Conservation (phyloP, 495 filamentous ascomycete species). For the Penicillium coffeae region DNA sequence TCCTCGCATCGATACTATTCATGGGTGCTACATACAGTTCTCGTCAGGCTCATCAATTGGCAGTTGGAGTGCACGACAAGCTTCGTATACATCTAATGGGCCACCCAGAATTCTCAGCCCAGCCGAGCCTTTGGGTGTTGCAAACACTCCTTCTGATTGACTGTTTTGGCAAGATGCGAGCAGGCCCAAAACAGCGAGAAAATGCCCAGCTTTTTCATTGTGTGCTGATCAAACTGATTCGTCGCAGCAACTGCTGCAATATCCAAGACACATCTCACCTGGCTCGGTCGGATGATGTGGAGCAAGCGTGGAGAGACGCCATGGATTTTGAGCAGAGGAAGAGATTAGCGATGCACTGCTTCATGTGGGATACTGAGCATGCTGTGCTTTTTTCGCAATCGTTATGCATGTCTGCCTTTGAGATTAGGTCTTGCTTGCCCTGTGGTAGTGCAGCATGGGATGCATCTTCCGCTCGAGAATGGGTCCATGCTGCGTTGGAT, state of each 20-base stretch:
- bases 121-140: constrained; percentile 50
- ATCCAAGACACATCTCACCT: constrained; percentile 29
- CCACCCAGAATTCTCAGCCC: constrained; percentile 42
- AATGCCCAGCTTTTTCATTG: constrained; percentile 54
- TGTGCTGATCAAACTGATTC: constrained; percentile 54
- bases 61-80: constrained; percentile 48
- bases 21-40: constrained; percentile 53
- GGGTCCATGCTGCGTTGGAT: constrained; percentile 30
- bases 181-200: constrained; percentile 53
- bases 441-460: constrained; percentile 49
- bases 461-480: constrained; percentile 43
- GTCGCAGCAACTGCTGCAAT: constrained; percentile 51
- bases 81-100: constrained; percentile 43
- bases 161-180: constrained; percentile 55
- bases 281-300: constrained; percentile 24
- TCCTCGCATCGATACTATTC: constrained; percentile 47
- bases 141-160: constrained; percentile 57
- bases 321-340: constrained; percentile 53
- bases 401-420: constrained; percentile 56
- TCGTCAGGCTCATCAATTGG: constrained; percentile 52
- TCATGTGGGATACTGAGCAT: constrained; percentile 59
- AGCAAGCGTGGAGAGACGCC: constrained; percentile 43
- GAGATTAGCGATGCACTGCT: constrained; percentile 51
- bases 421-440: constrained; percentile 47
- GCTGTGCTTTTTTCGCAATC: constrained; percentile 55